A percentile compares a stretch with the other conserved stretches of the same genome.
These are phyloP conservation scores for Penicillium cinerascens DNA, from an alignment of 495 filamentous ascomycete species.

Conservation along the genomic window DNA sequence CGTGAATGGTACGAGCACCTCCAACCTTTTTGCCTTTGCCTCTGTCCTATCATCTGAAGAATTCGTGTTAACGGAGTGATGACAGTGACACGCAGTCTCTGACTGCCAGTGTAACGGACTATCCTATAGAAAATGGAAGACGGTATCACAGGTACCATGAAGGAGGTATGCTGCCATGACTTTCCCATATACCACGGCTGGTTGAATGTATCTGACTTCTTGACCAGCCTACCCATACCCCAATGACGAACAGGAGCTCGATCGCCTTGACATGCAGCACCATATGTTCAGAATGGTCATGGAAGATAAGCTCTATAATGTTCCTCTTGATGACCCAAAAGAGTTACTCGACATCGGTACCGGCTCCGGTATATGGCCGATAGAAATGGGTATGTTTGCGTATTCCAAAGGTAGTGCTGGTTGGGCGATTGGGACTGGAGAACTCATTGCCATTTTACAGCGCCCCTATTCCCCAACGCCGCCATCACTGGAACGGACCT, in stretches of 20 bases:
- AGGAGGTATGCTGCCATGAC: slow-evolving; percentile 43
- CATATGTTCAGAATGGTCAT: slow-evolving; percentile 55
- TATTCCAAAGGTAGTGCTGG: slow-evolving; percentile 9
- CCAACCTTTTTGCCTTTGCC: background rate
- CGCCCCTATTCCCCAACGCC: slow-evolving; percentile 50
- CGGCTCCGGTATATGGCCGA: slow-evolving; percentile 71
- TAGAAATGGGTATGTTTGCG: slow-evolving; percentile 52
- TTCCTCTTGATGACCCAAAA: slow-evolving; percentile 54
- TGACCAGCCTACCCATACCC: slow-evolving; percentile 50
- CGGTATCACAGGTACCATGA: slow-evolving; percentile 57
- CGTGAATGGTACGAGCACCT: slow-evolving; percentile 18
- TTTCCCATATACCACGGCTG: background rate
- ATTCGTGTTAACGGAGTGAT: slow-evolving; percentile 5
- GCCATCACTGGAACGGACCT: slow-evolving; percentile 61
- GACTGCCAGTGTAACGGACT: slow-evolving; percentile 49
- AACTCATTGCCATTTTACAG: slow-evolving; percentile 17
- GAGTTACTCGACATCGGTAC: slow-evolving; percentile 65
- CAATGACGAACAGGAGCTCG: slow-evolving; percentile 55
- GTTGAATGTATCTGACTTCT: slow-evolving; percentile 9
- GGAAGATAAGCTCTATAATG: slow-evolving; percentile 51
- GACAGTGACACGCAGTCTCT: slow-evolving; percentile 48
- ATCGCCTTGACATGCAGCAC: slow-evolving; percentile 58
- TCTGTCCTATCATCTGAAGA: background rate
- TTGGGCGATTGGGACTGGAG: slow-evolving; percentile 13
- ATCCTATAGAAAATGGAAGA: slow-evolving; percentile 53